These are phyloP conservation scores for Xylariomycetidae sp. DNA, from an alignment of 2,329 filamentous ascomycete genomes.

Conservation along the genomic window DNA sequence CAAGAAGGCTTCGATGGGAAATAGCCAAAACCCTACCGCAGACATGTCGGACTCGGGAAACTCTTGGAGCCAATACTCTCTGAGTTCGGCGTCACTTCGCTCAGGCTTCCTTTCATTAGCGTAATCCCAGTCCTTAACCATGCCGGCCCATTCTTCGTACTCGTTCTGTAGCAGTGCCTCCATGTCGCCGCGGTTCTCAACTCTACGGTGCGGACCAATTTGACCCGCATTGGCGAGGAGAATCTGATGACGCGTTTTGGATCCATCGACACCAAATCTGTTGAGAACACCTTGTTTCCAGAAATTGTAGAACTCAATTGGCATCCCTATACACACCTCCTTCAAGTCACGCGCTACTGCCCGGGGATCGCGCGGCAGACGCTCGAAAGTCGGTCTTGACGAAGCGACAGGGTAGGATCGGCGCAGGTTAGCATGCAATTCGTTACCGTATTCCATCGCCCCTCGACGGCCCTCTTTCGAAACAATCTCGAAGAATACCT, in stretches of 20 bases:
- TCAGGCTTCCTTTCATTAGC: neutral
- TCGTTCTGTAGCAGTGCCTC: slow-evolving; percentile 4
- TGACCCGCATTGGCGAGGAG: slow-evolving; percentile 1
- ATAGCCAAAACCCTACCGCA: slow-evolving; percentile 13
- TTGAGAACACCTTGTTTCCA: slow-evolving; percentile 4
- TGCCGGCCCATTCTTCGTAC: slow-evolving; percentile 1
- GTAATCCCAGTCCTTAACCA: neutral
- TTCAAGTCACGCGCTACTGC: slow-evolving; percentile 3
- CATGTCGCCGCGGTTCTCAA: slow-evolving; percentile 3
- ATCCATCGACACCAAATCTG: neutral
- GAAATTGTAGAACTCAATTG: neutral
- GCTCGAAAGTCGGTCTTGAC: slow-evolving; percentile 5
- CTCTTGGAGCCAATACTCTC: neutral
- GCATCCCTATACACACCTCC: slow-evolving; percentile 1
- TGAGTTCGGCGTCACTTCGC: no score
- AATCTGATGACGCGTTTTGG: slow-evolving; percentile 2
- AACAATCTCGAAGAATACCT: slow-evolving; percentile 8
- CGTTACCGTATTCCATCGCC: neutral
- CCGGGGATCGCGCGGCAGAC: slow-evolving; percentile 7
- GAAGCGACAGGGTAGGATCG: slow-evolving; percentile 7
- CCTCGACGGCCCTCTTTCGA: slow-evolving; percentile 1
- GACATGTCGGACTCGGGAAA: neutral
- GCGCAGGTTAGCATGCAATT: neutral
- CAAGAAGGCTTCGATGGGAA: slow-evolving; percentile 8
- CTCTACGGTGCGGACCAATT: neutral